Base-by-base conservation (phyloP, 768 basidiomycete species). In the Amyloporia xantha region DNA sequence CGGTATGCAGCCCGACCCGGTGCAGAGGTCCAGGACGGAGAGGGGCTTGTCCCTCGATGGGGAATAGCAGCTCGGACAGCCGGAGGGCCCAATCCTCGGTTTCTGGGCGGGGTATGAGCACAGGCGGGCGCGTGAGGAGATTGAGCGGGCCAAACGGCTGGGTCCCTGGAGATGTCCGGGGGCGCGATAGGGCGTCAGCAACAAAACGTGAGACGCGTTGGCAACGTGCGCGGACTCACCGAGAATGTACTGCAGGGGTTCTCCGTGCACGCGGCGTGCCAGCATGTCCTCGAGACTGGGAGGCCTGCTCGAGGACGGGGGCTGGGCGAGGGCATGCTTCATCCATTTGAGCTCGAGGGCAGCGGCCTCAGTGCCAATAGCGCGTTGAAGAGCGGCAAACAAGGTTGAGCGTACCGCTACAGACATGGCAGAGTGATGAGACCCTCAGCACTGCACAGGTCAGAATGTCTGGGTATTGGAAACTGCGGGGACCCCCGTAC, bases 21-120 rank as follows among this genome's bases (percentile, higher is more conserved):
- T 95, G 64, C 94, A 92, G 39, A 98, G 79, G 68, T 99, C 95
- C 26, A 97, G 72, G 23, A 94, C 66, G 25, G 68, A 70, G 13
- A 74, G 23, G 0, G 68, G 68, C 10, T 30, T 47, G 64, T 54
- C 33, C 17, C 33, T 15, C 55, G 13, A 65, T 61, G 6, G 73
- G 72, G 2, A 64, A 52, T 44, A 79, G 58, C n/a, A 62, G 59
- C 11, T 74, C 68, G 23, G 82, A 74, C 48, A 92, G 76, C 44
- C 72, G 74, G 7, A 79, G 63, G 5, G 83, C 72, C 86, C 87
- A 90, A 54, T 91, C 67, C 60, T 96, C 91, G 0, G 95, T 99
- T 66, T 99, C 95, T 38, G 93, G 89, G 12, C 95, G 85, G 11
- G 95, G 95, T 37, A 98, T 97, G 54, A 98, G 81, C 15, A 84